Conservation (phyloP, 129 eudicot species). For the Oenanthe sinensis region DNA sequence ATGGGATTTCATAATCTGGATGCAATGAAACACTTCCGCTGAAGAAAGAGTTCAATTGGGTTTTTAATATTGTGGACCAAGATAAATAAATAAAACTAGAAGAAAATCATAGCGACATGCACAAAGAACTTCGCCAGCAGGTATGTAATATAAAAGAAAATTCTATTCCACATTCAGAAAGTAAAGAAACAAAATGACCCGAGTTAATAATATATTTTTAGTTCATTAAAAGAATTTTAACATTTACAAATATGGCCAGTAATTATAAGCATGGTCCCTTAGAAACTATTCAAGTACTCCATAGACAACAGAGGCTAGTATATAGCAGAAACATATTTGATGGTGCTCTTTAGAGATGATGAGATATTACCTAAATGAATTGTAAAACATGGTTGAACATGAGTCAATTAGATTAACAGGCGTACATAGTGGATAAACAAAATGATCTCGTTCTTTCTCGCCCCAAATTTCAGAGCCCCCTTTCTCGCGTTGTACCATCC, state of each 20-base stretch:
- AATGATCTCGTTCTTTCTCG: constrained; percentile 35
- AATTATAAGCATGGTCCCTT: not conserved
- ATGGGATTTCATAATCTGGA: constrained; percentile 35
- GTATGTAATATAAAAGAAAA: not conserved
- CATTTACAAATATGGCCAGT: not conserved
- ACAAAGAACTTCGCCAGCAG: not conserved
- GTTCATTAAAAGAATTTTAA: not conserved
- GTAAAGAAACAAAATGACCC: not conserved
- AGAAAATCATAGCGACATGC: not conserved
- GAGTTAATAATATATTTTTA: not conserved
- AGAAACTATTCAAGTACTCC: not conserved
- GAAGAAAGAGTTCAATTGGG: constrained; percentile 19
- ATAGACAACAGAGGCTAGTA: not conserved
- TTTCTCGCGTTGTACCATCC: constrained; percentile 93
- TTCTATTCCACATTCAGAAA: not conserved
- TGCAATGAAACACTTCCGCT: constrained; percentile 73
- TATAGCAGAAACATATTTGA: not conserved
- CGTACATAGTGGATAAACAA: constrained; percentile 60
- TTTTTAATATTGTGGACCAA: not conserved
- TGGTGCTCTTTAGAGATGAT: not conserved
- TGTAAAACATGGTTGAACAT: constrained; percentile 63
- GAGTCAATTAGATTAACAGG: constrained; percentile 78
- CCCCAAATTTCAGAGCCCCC: constrained; percentile 26
- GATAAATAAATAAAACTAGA: not conserved
- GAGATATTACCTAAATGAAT: constrained; percentile 65